These are phyloP conservation scores for Plectosphaerella sp. DNA, from an alignment of 2,329 filamentous ascomycete genomes.

Conservation along the genomic window DNA sequence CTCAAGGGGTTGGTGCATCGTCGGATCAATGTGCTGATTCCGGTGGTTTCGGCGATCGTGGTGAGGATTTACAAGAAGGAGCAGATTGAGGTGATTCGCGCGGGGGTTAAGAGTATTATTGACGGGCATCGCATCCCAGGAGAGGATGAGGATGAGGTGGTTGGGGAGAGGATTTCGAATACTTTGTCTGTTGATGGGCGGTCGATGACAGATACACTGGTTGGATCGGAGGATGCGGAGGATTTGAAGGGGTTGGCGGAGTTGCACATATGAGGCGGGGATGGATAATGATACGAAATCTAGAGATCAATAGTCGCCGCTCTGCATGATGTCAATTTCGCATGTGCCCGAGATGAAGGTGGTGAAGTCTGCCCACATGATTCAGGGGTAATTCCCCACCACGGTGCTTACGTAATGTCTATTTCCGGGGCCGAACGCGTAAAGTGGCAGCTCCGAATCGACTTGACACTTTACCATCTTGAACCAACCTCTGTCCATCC, in stretches of 20 bases:
- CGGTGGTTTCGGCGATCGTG: not conserved
- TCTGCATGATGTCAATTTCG: no score
- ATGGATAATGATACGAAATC: no score
- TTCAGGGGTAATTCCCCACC: no score
- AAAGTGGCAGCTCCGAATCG: not conserved
- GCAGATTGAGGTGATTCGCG: not conserved
- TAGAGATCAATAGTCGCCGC: no score
- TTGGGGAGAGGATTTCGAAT: not conserved
- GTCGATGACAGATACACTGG: not conserved
- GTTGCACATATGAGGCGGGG: not conserved
- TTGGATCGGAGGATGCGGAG: not conserved
- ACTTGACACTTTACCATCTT: not conserved
- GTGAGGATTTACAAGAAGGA: slow-evolving; percentile 1
- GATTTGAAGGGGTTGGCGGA: not conserved
- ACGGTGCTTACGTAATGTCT: no score
- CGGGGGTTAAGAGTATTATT: not conserved
- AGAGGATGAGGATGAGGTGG: not conserved
- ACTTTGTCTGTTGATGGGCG: not conserved
- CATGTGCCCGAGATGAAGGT: no score
- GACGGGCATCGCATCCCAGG: not conserved
- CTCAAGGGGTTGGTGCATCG: not conserved
- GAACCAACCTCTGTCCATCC: not conserved
- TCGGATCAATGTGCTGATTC: not conserved
- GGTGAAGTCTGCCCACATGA: no score
- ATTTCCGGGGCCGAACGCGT: not conserved